Conservation (phyloP, 352 stramenopile genomes). For the Thraustochytrium sp. region DNA sequence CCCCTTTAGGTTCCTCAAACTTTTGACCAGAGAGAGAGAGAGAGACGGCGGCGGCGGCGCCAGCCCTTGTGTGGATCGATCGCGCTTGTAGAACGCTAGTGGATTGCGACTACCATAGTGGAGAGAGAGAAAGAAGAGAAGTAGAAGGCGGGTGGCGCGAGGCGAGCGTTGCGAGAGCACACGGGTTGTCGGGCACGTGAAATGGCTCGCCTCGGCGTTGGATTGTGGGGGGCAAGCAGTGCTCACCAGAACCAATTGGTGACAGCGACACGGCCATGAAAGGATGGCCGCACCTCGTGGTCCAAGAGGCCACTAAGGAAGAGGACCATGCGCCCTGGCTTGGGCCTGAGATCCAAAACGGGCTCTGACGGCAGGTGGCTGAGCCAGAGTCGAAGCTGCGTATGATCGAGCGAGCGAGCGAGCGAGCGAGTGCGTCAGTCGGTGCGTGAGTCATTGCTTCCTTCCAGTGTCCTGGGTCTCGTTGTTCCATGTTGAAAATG, state of each 20-base stretch:
- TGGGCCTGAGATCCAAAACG: background rate
- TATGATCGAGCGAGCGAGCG: background rate
- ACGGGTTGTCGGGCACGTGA: too few species aligned
- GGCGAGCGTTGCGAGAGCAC: too few species aligned
- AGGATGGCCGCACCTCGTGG: conserved; percentile 31
- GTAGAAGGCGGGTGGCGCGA: too few species aligned
- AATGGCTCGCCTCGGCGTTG: too few species aligned
- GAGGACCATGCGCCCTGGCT: conserved; percentile 16
- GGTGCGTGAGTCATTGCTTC: background rate
- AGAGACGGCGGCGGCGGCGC: too few species aligned
- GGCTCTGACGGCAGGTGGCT: conserved; percentile 12
- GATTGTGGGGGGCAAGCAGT: too few species aligned
- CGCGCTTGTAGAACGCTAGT: too few species aligned
- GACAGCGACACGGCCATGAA: conserved; percentile 6
- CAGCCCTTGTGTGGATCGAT: too few species aligned
- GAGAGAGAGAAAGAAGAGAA: too few species aligned
- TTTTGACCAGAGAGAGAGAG: too few species aligned
- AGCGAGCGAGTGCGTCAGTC: background rate
- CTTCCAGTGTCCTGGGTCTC: background rate
- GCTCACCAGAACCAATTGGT: conserved; percentile 44
- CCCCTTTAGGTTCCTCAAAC: too few species aligned
- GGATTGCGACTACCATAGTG: too few species aligned
- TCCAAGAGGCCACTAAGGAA: conserved; percentile 26
- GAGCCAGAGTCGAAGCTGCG: conserved; percentile 13
- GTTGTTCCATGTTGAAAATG: background rate